Evolutionary conservation across 2,329 filamentous ascomycete genomes (phyloP), one percentile per base, ranked within the genome.

Genomic region (Dichotomopilus funicola): DNA sequence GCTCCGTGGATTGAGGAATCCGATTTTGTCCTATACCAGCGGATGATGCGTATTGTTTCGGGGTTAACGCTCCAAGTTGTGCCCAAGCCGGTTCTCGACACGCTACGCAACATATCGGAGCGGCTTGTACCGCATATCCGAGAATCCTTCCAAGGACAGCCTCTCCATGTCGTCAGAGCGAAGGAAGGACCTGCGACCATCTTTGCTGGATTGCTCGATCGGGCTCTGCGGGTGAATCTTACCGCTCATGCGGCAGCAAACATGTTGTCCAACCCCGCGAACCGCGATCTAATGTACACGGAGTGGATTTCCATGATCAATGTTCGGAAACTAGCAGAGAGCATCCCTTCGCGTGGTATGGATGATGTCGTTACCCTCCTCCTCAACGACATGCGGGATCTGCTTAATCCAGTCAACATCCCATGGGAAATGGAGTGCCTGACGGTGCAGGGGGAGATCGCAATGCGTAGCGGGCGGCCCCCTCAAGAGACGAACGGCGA

Each of bases 1-100:
- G 89, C 91, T 2, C 81, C 87, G 1, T 99, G 94, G 94, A 95
- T 99, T 59, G 89, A 94, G 68, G 88, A 95, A 69, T 96, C 90
- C 68, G 94, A 99, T 70, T 95, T 94, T 73, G 80, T 92, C 37
- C 88, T 96, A 74, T 99, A 99, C 68, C 91, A 97, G 70, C 91
- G 91, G 63, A 96, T 97, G 88, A 91, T 96, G 73, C 86, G 87
- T 53, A 95, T 96, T 59, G 84, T 97, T 42, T 88, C 89, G 1
- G 85, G 86, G n/a, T 78, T 97, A 42, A 94, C 90, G 4, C 79
- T 96, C 6, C 91, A 97, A 69, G 91, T 96, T 11, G 87, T 95
- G 4, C 94, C 94, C 1, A 89, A 91, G 56, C 81, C 86, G 3
- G 91, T 97, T 6, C 78, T 96, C 57, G 89, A 91, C 65, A 91